Base-by-base conservation (phyloP, 1,284 basidiomycete species). In the Ceratobasidium sp. region DNA sequence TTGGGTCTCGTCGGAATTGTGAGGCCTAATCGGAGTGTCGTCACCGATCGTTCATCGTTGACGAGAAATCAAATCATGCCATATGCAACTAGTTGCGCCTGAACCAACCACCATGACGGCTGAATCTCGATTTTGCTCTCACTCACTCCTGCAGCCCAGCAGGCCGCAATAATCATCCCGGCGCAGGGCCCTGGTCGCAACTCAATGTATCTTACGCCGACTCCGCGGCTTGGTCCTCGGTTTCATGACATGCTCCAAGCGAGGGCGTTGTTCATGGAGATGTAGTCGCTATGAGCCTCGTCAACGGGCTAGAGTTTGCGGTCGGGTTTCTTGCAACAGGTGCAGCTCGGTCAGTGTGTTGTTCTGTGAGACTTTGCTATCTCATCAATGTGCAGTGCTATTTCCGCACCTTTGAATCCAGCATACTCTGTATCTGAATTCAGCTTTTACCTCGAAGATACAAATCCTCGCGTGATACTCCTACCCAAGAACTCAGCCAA, bases 391-490 rank as follows among this genome's bases (percentile, higher is more conserved):
- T 50, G 4, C 28, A 78, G 77, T 21, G 77, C 77, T n/a, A 76
- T 77, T 26, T 76, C 76, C 30, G 77, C 77, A 16, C 77, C 77
- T 43, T 74, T 78, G 26, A 78, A 78, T 65, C 75, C 77, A 30
- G 74, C 72, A 3, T 78, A 78, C 58, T 75, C 76, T 2, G 46
- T 74, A 9, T 62, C 72, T 12, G 77, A 78, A 69, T 75, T 77
- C 59, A 75, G 76, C 60, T 78, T 78, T 71, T 78, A 77, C 70
- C 72, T 78, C 32, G 67, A 71, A 36, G 77, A 78, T 52, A 78
- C 77, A 6, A 78, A 77, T 39, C 77, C 77, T 45, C 74, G 75
- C 23, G 30, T 78, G 2, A 71, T 78, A 2, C 71, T 78, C n/a
- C 74, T 78, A 16, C 77, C 77, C 12, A 45, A 50, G 21, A 48